Evolutionary conservation across 2,329 filamentous ascomycete genomes (phyloP).

Genomic region (Helicocarpus griseus): DNA sequence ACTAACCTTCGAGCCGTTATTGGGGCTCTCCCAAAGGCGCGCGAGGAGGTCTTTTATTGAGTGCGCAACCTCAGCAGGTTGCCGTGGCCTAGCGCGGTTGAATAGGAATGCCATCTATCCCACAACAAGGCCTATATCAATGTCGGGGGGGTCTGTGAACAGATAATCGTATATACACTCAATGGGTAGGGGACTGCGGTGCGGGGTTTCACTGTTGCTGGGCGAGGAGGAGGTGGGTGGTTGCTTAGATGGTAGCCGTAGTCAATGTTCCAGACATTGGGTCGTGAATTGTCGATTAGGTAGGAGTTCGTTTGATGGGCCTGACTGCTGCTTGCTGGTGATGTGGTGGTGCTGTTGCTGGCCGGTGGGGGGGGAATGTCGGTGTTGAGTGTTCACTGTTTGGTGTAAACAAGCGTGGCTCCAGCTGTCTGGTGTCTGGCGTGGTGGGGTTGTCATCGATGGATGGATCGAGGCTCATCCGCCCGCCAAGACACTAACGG

Average conservation of each 20-base stretch:
- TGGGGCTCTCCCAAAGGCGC: slow-evolving; percentile 50
- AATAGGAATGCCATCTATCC: slow-evolving; percentile 60
- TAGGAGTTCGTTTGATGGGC: not conserved
- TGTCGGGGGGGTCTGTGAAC: not conserved
- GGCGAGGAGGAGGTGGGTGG: not conserved
- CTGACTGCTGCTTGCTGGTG: not conserved
- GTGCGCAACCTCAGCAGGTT: slow-evolving; percentile 51
- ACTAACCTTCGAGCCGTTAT: slow-evolving; percentile 44
- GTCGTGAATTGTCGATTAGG: not conserved
- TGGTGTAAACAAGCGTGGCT: not conserved
- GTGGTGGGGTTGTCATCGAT: not conserved
- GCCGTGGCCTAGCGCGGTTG: slow-evolving; percentile 51
- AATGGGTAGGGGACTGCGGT: not conserved
- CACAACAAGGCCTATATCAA: not conserved
- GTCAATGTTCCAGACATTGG: not conserved
- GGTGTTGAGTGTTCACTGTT: not conserved
- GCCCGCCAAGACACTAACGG: not conserved
- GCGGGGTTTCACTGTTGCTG: not conserved
- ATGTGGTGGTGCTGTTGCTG: not conserved
- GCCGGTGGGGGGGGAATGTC: not conserved
- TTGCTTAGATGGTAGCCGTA: not conserved
- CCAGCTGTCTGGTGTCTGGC: too few species aligned
- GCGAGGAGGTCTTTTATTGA: slow-evolving; percentile 54
- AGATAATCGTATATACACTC: not conserved
- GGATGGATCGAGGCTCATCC: not conserved